Base-by-base conservation (phyloP, 768 basidiomycete genomes). In the Filobasidium floriforme region DNA sequence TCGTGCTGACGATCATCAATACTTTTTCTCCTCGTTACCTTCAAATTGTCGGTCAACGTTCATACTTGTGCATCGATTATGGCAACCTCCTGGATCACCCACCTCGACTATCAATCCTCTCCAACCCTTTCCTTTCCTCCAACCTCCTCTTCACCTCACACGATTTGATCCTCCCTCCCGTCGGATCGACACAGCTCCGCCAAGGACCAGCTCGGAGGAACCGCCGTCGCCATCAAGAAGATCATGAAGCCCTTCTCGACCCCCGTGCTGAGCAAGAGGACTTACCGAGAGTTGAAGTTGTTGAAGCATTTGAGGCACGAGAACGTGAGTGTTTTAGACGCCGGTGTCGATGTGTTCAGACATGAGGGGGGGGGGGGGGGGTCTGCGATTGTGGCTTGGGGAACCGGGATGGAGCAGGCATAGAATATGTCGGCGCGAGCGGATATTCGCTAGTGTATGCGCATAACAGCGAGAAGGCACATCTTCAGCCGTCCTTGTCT, bases 161-260 rank as follows among this genome's bases (percentile, higher is more conserved):
- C 32, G 32, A 37, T 9, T 37, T 37, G 32, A 37, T 9, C 9
- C 32, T 37, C 4, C 61, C 41, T 28, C 61, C 12, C 44, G 6
- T 24, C 61, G 18, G 22, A n/a, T 57, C 54, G 18, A 55, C 32
- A 37, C 72, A 94, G 92, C 74, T 93, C 92, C 19, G 89, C 91
- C 41, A 93, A 92, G 79, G 90, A 94, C 79, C 93, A 97, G 80
- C 85, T 98, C 63, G 94, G 92, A 10, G 89, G 86, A 49, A 85
- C 91, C 55, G 89, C 90, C 19, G 93, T 94, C 65, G 96, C 96
- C 75, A 93, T 99, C 82, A 99, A 99, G 86, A 98, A 98, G 86
- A 99, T 98, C 83, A 98, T 98, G 94, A 99, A 99, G 80, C 96
- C 96, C 7, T 99, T 99, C 82, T 80, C 79, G 77, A 97, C 96